phyloP scores from a whole-genome alignment of 306 rosid genomes.

The Argentina anserina region DNA sequence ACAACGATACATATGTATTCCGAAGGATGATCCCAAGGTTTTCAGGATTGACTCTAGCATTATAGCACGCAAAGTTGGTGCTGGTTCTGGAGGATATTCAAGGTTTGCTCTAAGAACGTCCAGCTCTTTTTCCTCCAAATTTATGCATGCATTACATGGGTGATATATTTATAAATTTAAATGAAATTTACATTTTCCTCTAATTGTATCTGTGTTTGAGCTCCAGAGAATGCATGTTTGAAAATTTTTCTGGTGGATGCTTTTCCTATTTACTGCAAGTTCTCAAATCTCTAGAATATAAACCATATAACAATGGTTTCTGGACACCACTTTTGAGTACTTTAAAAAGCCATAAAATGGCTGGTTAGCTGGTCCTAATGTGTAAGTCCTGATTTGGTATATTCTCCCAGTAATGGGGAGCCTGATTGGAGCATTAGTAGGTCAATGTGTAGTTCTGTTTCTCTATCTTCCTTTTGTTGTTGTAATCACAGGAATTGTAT shows the following conservation, averaged over 20 bases:
- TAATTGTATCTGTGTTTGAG: not conserved
- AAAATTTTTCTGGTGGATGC: not conserved
- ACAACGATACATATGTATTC: slow-evolving; percentile 53
- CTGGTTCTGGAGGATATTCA: slow-evolving; percentile 98
- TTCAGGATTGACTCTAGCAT: slow-evolving; percentile 69
- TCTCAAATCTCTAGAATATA: not conserved
- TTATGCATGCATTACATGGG: not conserved
- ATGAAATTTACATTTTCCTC: not conserved
- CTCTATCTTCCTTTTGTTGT: not conserved
- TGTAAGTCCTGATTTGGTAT: not conserved
- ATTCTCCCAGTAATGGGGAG: not conserved
- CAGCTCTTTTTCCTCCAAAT: not conserved
- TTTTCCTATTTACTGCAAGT: not conserved
- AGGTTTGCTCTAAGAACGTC: slow-evolving; percentile 45
- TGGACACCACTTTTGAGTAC: not conserved
- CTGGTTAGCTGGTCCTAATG: not conserved
- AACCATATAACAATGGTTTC: not conserved
- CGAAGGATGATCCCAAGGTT: slow-evolving; percentile 42
- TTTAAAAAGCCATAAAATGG: not conserved
- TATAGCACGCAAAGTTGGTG: slow-evolving; percentile 70
- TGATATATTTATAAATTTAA: too few species aligned
- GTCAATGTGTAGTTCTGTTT: not conserved
- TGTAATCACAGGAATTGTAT: not conserved
- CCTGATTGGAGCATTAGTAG: not conserved
- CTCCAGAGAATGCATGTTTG: not conserved